A percentile compares a stretch with the other conserved stretches of the same genome.
Conservation (phyloP, 768 basidiomycete species). For the Lepiota venenata region DNA sequence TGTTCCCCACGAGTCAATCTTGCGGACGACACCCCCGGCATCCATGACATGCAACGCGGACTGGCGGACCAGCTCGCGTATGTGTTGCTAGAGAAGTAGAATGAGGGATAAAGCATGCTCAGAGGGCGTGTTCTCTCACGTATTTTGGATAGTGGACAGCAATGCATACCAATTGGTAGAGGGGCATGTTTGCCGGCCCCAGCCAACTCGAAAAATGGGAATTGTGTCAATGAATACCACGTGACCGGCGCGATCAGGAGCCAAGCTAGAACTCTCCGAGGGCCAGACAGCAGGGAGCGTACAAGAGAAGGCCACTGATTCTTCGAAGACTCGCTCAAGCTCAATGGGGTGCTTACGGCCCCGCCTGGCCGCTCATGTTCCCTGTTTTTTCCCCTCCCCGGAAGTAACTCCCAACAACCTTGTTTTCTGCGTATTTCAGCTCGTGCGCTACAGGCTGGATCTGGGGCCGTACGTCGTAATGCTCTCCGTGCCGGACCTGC, state of each 20-base stretch:
- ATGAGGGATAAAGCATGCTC: neutral
- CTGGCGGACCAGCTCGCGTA: slow-evolving; percentile 70
- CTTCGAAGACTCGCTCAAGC: neutral
- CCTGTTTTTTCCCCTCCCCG: neutral
- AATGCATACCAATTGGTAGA: slow-evolving; percentile 87
- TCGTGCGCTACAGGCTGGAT: too few species aligned
- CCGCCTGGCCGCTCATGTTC: neutral
- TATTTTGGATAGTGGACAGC: slow-evolving; percentile 73
- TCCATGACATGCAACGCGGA: slow-evolving; percentile 71
- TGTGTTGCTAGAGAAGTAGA: slow-evolving; percentile 51
- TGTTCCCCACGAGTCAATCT: slow-evolving; percentile 73
- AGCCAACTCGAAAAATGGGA: neutral
- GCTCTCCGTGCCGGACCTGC: neutral
- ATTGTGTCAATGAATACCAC: neutral
- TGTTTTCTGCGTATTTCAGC: slow-evolving; percentile 2
- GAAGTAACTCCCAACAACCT: neutral
- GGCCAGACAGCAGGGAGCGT: neutral
- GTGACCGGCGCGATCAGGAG: neutral
- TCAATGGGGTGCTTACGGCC: slow-evolving; percentile 5
- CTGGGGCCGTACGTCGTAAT: neutral
- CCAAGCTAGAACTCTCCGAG: neutral
- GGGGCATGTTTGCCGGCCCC: slow-evolving; percentile 55
- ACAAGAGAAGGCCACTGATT: neutral
- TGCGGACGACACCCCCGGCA: slow-evolving; percentile 79
- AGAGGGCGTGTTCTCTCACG: slow-evolving; percentile 38